A percentile compares a stretch with the other conserved stretches of the same genome.
Conservation (phyloP, 176 grass and related monocot genomes). For the Aegilops speltoides region DNA sequence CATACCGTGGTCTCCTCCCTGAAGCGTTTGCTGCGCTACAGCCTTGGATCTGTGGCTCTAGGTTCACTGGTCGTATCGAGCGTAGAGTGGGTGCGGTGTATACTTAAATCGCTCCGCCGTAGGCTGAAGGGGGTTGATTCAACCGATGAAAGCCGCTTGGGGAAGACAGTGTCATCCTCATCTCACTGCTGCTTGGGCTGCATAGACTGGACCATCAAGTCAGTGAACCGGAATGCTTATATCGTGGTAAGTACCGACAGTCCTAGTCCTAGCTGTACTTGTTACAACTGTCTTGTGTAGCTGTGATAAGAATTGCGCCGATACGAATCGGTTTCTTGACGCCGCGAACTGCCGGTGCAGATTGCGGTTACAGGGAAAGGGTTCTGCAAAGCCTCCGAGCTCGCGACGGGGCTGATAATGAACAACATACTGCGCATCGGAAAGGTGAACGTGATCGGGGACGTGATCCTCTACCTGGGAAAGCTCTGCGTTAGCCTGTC, state of each 20-base stretch:
- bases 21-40: constrained; percentile 73
- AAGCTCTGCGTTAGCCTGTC: constrained; percentile 90
- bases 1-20: constrained; percentile 79
- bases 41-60: constrained; percentile 84
- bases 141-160: constrained; percentile 42
- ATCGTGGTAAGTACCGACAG: constrained; percentile 56
- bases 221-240: constrained; percentile 87
- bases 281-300: neutral
- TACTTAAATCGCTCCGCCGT: constrained; percentile 68
- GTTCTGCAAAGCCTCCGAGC: constrained; percentile 81
- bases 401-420: constrained; percentile 81
- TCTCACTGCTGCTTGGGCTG: constrained; percentile 89
- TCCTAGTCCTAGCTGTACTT: neutral
- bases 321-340: neutral
- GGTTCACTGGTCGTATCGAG: constrained; percentile 70
- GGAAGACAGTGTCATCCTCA: constrained; percentile 69
- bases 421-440: constrained; percentile 93
- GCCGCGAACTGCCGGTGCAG: constrained; percentile 27
- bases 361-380: constrained; percentile 95
- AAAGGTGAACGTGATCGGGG: constrained; percentile 90
- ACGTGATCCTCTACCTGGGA: constrained; percentile 83
- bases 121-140: constrained; percentile 65
- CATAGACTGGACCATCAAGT: constrained; percentile 86
- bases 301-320: no score
- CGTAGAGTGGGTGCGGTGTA: constrained; percentile 82